A percentile compares a stretch with the other conserved stretches of the same genome.
These are phyloP conservation scores for Komagataella phaffii DNA, from an alignment of 805 yeast species.

Conservation along the genomic window DNA sequence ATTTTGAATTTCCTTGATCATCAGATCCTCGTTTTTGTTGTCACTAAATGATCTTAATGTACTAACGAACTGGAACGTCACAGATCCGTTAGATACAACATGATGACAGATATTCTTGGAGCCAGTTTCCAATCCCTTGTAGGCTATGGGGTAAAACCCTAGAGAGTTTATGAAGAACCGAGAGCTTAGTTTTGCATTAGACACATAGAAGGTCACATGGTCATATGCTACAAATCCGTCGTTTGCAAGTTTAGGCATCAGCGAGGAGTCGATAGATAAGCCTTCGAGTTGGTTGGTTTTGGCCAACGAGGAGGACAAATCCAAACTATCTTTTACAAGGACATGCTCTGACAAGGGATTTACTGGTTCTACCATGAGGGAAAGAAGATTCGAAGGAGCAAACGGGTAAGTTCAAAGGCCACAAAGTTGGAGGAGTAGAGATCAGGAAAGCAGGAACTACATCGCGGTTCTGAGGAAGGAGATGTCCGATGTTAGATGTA, in stretches of 20 bases:
- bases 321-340: neutral
- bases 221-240: conserved; percentile 29
- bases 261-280: neutral
- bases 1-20: conserved; percentile 22
- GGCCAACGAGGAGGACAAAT: neutral
- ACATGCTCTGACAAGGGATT: neutral
- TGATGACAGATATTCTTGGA: conserved; percentile 39
- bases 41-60: conserved; percentile 13
- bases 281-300: neutral
- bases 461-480: neutral
- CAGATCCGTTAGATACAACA: conserved; percentile 45
- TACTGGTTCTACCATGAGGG: neutral
- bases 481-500: no score
- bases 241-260: neutral
- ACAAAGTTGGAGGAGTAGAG: neutral
- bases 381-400: neutral
- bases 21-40: neutral
- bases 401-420: neutral
- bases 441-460: neutral
- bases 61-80: conserved; percentile 33
- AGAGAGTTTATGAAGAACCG: conserved; percentile 34
- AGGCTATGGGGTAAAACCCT: conserved; percentile 57
- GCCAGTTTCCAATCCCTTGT: conserved; percentile 57
- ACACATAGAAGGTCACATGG: conserved; percentile 56
- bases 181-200: conserved; percentile 61